Evolutionary conservation across 2,329 filamentous ascomycete species (phyloP).

Genomic region (Sporothrix inflata): DNA sequence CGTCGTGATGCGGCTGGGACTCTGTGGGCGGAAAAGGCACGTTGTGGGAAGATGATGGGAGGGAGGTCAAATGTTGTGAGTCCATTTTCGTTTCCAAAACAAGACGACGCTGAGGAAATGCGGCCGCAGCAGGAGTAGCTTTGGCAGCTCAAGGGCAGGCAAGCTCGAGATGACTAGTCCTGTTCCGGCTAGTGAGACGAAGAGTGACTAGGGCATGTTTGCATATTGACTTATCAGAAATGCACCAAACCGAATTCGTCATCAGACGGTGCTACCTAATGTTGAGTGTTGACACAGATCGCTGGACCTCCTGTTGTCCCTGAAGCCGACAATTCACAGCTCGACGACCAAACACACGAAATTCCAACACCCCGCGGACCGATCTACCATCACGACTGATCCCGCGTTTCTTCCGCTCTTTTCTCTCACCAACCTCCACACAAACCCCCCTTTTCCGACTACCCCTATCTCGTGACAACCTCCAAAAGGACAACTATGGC

Average conservation of each 20-base stretch:
- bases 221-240: not conserved
- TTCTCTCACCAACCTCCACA: not conserved
- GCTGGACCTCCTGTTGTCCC: slow-evolving; percentile 20
- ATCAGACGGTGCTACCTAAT: slow-evolving; percentile 15
- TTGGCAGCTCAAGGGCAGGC: not conserved
- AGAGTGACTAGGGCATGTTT: not conserved
- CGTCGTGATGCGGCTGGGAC: not conserved
- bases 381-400: not conserved
- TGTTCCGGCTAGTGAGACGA: not conserved
- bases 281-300: not conserved
- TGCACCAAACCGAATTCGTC: slow-evolving; percentile 24
- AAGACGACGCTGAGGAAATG: slow-evolving; percentile 18
- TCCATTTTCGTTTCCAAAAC: slow-evolving; percentile 24
- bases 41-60: not conserved
- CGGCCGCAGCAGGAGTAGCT: not conserved
- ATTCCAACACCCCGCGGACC: slow-evolving; percentile 1
- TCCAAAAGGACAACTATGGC: slow-evolving; percentile 59
- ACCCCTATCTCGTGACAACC: slow-evolving; percentile 18
- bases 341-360: not conserved
- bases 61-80: slow-evolving; percentile 1
- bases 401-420: not conserved
- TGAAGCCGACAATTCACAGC: slow-evolving; percentile 11
- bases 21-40: not conserved
- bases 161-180: slow-evolving; percentile 17
- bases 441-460: not conserved